phyloP scores from a whole-genome alignment of 2,329 filamentous ascomycete species.

The Nannizziopsis arthrosporioides region DNA sequence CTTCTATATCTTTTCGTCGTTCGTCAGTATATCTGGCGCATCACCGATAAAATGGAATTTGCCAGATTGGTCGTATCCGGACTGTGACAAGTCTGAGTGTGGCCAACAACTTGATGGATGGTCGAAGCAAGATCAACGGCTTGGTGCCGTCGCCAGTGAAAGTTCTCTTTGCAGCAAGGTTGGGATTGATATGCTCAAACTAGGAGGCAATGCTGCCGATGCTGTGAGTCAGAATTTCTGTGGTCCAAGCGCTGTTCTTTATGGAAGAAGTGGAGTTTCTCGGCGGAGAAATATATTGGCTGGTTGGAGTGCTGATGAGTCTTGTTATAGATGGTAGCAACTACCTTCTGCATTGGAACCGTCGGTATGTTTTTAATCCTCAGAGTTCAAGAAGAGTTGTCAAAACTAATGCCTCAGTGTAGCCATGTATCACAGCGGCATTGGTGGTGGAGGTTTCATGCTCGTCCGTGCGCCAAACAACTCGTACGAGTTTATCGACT shows the following conservation, averaged over 20 bases:
- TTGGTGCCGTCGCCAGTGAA: conserved; percentile 60
- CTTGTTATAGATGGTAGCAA: conserved; percentile 48
- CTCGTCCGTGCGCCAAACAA: conserved; percentile 61
- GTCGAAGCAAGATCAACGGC: conserved; percentile 6
- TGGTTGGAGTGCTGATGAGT: background rate
- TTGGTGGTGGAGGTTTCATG: conserved; percentile 87
- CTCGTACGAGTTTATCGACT: conserved; percentile 78
- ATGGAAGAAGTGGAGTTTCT: too few relatives aligned
- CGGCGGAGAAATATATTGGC: too few relatives aligned
- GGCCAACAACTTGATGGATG: conserved; percentile 2
- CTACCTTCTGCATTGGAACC: conserved; percentile 63
- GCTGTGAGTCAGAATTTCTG: conserved; percentile 36
- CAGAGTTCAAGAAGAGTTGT: background rate
- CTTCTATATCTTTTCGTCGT: conserved; percentile 13
- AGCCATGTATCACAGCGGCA: conserved; percentile 65
- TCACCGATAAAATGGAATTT: conserved; percentile 8
- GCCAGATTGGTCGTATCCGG: background rate
- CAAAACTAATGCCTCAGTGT: background rate
- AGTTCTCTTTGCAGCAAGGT: conserved; percentile 56
- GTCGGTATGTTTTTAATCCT: conserved; percentile 37
- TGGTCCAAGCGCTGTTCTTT: background rate
- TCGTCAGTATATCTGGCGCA: conserved; percentile 10
- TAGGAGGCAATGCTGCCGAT: conserved; percentile 62
- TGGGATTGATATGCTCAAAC: conserved; percentile 51
- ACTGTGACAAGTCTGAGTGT: background rate